These are phyloP conservation scores for Xylaria palmicola DNA, from an alignment of 495 filamentous ascomycete genomes.

Conservation along the genomic window DNA sequence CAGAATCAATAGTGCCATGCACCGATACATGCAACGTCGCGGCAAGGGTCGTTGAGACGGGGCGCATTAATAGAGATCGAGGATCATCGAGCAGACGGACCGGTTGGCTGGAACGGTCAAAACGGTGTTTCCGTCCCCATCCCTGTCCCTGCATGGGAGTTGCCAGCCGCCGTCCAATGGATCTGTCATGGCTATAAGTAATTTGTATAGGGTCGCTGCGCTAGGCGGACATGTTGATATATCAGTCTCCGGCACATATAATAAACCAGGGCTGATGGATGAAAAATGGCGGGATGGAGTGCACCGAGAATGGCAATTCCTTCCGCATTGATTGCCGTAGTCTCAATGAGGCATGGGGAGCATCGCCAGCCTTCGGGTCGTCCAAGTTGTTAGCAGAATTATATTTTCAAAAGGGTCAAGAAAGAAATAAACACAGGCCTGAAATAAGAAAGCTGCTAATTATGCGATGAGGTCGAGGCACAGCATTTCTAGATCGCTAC, in stretches of 20 bases:
- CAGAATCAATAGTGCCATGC: constrained; percentile 12
- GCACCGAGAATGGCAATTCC: neutral
- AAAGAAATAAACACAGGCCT: too few relatives aligned
- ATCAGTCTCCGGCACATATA: constrained; percentile 1
- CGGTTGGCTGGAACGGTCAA: constrained; percentile 7
- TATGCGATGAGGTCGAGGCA: too few relatives aligned
- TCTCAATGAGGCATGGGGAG: neutral
- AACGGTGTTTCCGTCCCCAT: neutral
- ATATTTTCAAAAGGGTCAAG: too few relatives aligned
- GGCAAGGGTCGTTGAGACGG: constrained; percentile 2
- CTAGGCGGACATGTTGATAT: neutral
- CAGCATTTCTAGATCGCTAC: too few relatives aligned
- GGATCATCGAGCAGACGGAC: neutral
- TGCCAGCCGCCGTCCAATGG: constrained; percentile 9
- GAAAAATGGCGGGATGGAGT: neutral
- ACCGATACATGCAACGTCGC: constrained; percentile 1
- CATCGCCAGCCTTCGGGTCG: neutral
- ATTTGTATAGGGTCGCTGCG: neutral
- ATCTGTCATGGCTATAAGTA: constrained; percentile 1
- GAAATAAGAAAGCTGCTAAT: too few relatives aligned
- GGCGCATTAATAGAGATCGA: constrained; percentile 11
- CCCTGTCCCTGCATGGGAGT: constrained; percentile 7
- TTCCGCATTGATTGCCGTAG: neutral
- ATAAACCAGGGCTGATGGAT: neutral
- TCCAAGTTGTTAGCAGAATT: too few relatives aligned